Evolutionary conservation across 1,284 basidiomycete genomes (phyloP).

Genomic region (Pterulicium gracile): DNA sequence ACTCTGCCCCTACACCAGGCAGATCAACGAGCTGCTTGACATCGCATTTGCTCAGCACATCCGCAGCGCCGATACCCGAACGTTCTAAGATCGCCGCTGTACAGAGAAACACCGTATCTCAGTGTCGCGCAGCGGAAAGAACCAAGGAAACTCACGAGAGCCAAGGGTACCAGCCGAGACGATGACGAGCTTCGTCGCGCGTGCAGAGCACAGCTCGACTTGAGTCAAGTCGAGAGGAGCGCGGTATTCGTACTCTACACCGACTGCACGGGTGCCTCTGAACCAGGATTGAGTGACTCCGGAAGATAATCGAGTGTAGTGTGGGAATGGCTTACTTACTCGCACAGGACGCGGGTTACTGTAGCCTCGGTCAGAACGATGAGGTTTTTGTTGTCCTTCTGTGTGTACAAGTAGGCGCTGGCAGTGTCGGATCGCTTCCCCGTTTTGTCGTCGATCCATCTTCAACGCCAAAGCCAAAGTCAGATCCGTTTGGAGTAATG

Average conservation of each 20-base stretch:
- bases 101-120: neutral
- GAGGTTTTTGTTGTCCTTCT: constrained; percentile 29
- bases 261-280: constrained; percentile 32
- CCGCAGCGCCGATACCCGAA: constrained; percentile 35
- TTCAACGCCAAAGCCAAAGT: too few relatives aligned
- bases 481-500: too few relatives aligned
- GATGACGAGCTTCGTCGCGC: constrained; percentile 33
- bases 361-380: constrained; percentile 26
- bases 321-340: constrained; percentile 22
- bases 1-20: constrained; percentile 46
- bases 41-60: constrained; percentile 28
- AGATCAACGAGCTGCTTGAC: constrained; percentile 36
- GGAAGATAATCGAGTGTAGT: neutral
- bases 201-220: constrained; percentile 21
- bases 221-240: constrained; percentile 24
- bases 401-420: constrained; percentile 46
- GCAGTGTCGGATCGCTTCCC: constrained; percentile 50
- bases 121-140: neutral
- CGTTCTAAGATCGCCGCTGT: constrained; percentile 15
- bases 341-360: constrained; percentile 37
- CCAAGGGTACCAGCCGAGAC: constrained; percentile 45
- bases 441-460: constrained; percentile 38
- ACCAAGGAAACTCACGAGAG: neutral
- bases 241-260: constrained; percentile 43
- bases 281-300: neutral